Base-by-base conservation (phyloP, 768 basidiomycete species). In the Suillus clintonianus region DNA sequence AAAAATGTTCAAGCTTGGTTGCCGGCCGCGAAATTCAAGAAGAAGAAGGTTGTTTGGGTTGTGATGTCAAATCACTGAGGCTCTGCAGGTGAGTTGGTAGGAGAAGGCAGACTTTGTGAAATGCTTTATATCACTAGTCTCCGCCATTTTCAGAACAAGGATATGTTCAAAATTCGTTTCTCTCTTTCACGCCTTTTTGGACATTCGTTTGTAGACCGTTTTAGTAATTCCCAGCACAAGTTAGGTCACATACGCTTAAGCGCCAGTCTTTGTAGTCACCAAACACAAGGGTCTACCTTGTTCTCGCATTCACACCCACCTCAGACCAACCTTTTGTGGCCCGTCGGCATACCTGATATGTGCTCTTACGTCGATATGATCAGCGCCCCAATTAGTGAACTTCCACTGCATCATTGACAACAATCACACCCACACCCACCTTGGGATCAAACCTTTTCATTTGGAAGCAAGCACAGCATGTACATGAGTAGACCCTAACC, bases 181-280 rank as follows among this genome's bases (percentile, higher is more conserved):
- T 62, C 43, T 67, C 71, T 50, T 76, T 74, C 63, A 70, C 64
- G 68, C 74, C 22, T 51, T 64, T 77, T 77, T 77, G 74, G 74
- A 64, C 65, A 71, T 11, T 76, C 71, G 76, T 77, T 76, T 76
- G 74, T 76, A 69, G 47, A 67, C 74, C 43, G 47, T 64, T 76
- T 76, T 68, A 72, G 74, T 42, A 77, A 74, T 27, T 60, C 48
- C 50, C 62, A 43, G 45, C 43, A 62, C 19, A 65, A 62, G 64
- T 56, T 60, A 75, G 68, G 68, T 71, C 70, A 66, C 70, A 66
- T 70, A 68, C 60, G 24, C 41, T 15, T n/a, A 9, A 55, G 58
- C 43, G 58, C 63, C 59, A 47, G 61, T 65, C 62, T 64, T 36
- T 65, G 72, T 75, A 67, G 66, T 9, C 74, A 76, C 66, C n/a